These are phyloP conservation scores for Saturnispora besseyi DNA, from an alignment of 805 yeast genomes.

Conservation along the genomic window DNA sequence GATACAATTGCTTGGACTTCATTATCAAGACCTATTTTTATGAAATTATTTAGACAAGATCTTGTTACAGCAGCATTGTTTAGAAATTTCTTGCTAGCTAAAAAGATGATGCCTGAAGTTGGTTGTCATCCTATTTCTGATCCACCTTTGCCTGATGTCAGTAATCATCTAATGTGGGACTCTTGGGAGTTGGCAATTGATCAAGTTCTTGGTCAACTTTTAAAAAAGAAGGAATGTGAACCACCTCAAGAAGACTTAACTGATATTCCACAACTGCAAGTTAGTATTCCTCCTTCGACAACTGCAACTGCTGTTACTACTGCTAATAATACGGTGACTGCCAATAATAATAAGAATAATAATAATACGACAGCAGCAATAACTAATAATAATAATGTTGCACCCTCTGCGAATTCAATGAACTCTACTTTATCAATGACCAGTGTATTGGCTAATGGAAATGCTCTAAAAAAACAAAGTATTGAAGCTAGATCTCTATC, in stretches of 20 bases:
- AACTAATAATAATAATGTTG: neutral
- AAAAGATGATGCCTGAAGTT: conserved; percentile 84
- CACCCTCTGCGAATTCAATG: conserved; percentile 6
- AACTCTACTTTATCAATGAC: conserved; percentile 6
- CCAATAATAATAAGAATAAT: neutral
- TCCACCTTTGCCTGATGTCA: conserved; percentile 82
- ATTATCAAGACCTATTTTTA: conserved; percentile 78
- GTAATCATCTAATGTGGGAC: conserved; percentile 91
- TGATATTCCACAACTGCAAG: conserved; percentile 26
- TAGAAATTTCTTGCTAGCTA: conserved; percentile 85
- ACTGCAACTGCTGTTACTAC: neutral
- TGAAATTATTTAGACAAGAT: conserved; percentile 87
- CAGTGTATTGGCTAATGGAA: neutral
- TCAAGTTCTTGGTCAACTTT: conserved; percentile 72
- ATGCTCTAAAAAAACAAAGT: neutral
- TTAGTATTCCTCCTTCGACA: conserved; percentile 1
- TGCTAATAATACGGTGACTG: neutral
- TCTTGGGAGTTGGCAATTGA: conserved; percentile 97
- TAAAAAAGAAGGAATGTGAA: conserved; percentile 31
- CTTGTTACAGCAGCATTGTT: conserved; percentile 93
- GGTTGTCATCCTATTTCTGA: conserved; percentile 93
- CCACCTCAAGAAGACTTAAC: conserved; percentile 18
- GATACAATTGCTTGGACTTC: conserved; percentile 98
- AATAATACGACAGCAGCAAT: neutral
- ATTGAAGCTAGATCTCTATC: neutral